Base-by-base conservation (phyloP, 108 stramenopile genomes). In the Skeletonema menzelii region DNA sequence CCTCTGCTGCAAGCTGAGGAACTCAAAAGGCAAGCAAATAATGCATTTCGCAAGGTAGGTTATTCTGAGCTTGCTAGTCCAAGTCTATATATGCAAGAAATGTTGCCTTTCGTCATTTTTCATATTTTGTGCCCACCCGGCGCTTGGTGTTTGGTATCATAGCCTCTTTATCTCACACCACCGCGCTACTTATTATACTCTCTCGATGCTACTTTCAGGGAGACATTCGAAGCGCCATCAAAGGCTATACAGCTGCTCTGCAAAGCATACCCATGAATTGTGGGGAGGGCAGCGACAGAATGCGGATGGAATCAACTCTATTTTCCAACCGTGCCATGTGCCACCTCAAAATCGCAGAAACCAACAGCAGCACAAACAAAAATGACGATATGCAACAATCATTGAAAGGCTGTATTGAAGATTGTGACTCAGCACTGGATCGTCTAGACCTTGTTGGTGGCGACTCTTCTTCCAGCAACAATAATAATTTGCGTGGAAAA, bases 321-420 rank as follows among this genome's bases (percentile, higher is more conserved):
- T 60, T 87, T 7, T 92, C 88, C 65, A 95, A 92, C 83, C 82
- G 88, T 67, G 89, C 90, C 65, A 89, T 89, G 69, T 95, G 91
- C 49, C 77, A 79, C 19, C 59, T 95, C 8, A 91, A 90, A 55
- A 32, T 30, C 10, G 58, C 60, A 40, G 67, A 40, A 27, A 37
- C 61, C 57, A 22, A 47, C 5, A 14, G 15, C 38, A 14, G 8
- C 56, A 14, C 46, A 40, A 64, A 13, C 17, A 61, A 20, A 12
- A 26, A 12, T 30, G 20, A 12, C 10, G 31, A 62, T 63, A 27
- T 8, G 37, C 53, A 59, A 42, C 66, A 67, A 44, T 78, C 81
- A 34, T 74, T 87, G 22, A 56, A 38, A 53, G 55, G 67, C 30
- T 91, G 89, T 47, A 69, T 91, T 22, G 82, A 89, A 20, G 93